A percentile compares a stretch with the other conserved stretches of the same genome.
These are phyloP conservation scores for Aquanectria penicillioides DNA, from an alignment of 2,329 filamentous ascomycete genomes.

Conservation along the genomic window DNA sequence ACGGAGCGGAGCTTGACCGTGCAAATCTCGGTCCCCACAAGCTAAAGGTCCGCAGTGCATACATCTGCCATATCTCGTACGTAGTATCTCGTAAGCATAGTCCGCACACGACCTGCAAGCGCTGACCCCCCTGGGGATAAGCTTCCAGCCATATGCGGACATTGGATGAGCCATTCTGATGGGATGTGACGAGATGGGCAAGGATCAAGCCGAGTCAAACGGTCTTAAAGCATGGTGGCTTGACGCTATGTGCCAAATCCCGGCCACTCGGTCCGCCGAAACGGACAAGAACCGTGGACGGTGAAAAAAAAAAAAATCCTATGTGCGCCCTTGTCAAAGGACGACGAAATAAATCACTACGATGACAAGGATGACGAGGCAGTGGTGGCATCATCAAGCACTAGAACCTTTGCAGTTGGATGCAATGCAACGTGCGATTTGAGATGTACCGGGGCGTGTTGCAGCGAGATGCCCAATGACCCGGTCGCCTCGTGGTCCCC, in stretches of 20 bases:
- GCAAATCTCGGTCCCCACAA: constrained; percentile 35
- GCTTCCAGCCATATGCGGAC: constrained; percentile 26
- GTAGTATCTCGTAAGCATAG: constrained; percentile 37
- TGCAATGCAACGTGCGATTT: constrained; percentile 20
- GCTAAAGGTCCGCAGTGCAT: constrained; percentile 31
- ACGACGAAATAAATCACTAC: not conserved
- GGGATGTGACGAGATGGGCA: constrained; percentile 11
- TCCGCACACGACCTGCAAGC: constrained; percentile 32
- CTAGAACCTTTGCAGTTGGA: not conserved
- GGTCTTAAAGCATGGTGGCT: constrained; percentile 11
- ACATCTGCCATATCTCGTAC: constrained; percentile 14
- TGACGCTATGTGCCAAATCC: constrained; percentile 22
- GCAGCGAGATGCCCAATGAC: constrained; percentile 15
- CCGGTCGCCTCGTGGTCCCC: not conserved
- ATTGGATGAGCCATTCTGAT: constrained; percentile 27
- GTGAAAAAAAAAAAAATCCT: not conserved
- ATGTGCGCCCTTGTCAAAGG: constrained; percentile 9
- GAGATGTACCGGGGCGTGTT: not conserved
- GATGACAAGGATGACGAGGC: constrained; percentile 4
- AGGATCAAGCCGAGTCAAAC: constrained; percentile 5
- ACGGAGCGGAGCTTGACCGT: constrained; percentile 24
- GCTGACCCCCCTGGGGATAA: constrained; percentile 27
- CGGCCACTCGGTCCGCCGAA: constrained; percentile 24
- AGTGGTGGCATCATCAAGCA: constrained; percentile 15
- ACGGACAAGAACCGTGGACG: constrained; percentile 20